Evolutionary conservation across 2,329 filamentous ascomycete species (phyloP).

Genomic region (Trichophyton benhamiae): DNA sequence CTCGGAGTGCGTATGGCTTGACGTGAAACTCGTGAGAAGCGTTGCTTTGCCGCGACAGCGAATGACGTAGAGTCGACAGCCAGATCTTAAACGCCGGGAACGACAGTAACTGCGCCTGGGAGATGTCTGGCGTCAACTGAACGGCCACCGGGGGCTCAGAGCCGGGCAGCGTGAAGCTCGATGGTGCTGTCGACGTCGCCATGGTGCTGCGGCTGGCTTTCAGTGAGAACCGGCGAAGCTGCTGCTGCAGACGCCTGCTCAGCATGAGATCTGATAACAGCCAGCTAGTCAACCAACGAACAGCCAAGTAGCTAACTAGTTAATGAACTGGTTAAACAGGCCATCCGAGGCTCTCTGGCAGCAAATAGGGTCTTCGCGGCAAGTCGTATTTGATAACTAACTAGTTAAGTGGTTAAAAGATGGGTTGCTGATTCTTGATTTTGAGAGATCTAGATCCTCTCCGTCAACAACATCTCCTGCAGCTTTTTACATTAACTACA

Average conservation of each 20-base stretch:
- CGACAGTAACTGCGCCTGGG: conserved; percentile 32
- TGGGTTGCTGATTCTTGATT: no score
- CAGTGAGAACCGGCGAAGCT: background rate
- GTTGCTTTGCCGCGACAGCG: conserved; percentile 36
- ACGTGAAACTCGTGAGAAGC: conserved; percentile 40
- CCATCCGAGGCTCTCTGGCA: no score
- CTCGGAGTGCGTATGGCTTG: conserved; percentile 39
- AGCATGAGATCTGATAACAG: no score
- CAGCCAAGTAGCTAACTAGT: no score
- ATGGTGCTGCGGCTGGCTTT: background rate
- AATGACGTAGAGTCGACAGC: conserved; percentile 39
- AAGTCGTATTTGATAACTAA: no score
- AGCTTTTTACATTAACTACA: no score
- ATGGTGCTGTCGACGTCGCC: conserved; percentile 34
- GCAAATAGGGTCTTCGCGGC: no score
- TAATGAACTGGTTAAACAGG: no score
- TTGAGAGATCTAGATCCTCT: no score
- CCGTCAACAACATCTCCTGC: no score
- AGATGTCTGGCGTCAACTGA: conserved; percentile 33
- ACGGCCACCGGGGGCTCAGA: conserved; percentile 25
- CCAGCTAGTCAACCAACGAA: no score
- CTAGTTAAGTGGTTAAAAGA: no score
- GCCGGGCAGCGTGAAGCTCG: conserved; percentile 27
- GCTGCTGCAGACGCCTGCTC: background rate
- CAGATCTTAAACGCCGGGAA: conserved; percentile 46